Base-by-base conservation (phyloP, 2,329 filamentous ascomycete genomes). In the Chrysosporium queenslandicum region DNA sequence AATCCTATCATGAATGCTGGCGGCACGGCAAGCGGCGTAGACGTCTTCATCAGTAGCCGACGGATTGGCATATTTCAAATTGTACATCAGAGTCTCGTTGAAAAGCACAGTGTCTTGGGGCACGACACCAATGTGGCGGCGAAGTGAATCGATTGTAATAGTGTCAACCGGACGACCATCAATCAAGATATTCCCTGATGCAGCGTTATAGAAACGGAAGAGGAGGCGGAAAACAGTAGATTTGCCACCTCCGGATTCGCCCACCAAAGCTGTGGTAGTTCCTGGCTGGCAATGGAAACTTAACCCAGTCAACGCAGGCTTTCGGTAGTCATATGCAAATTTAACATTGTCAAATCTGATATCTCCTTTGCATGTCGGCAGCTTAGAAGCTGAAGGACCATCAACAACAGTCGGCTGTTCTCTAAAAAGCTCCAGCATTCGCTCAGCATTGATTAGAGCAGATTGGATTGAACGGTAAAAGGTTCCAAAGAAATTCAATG, bases 381-480 rank as follows among this genome's bases (percentile, higher is more conserved):
- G 70, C 0, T 77, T 72, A 43, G 73, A 69, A 1, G 85, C 87
- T 50, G 77, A 74, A 0, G 83, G 81, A 14, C 77, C 77, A 66
- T 98, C 92, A 6, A 91, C 77, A 25, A 98, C 91, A 0, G 88
- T 94, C 0, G 92, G 91, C 61, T 88, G 82, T 63, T 97, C 92
- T 68, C 95, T 94, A 79, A 98, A 97, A 16, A 98, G 75, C 68
- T 97, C 92, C 51, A 98, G 73, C 66, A 98, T 83, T 16, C 92
- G 83, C 74, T 98, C 92, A 3, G 91, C 90, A 54, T 94, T 96
- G 64, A 98, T 97, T 85, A 98, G 87, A 50, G 91, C 87, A 60
- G 90, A 92, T 69, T 97, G 92, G 4, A 97, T 91, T 56, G 89
- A 92, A 47, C 91, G 81, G 68, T 97, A 98, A 67, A 97, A 97